Percentiles rank a stretch among this genome's conserved stretches.
Evolutionary conservation across 345 rosid genomes (phyloP).

Genomic region (Gossypioides kirkii): DNA sequence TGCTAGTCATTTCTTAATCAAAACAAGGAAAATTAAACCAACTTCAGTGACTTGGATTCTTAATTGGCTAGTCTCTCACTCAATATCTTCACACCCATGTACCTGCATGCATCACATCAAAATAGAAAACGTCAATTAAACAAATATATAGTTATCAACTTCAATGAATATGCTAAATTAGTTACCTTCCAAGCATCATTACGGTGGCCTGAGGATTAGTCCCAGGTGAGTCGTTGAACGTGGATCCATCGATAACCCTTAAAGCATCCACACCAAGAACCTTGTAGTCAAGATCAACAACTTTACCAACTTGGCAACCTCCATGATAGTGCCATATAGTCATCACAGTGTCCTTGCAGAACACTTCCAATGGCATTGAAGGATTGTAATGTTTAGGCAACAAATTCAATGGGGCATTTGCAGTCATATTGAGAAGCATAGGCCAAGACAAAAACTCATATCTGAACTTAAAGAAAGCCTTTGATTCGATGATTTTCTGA

Average conservation of each 20-base stretch:
- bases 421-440: slow-evolving; percentile 42
- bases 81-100: slow-evolving; percentile 49
- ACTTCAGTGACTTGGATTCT: not conserved
- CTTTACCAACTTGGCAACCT: slow-evolving; percentile 81
- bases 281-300: slow-evolving; percentile 66
- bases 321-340: slow-evolving; percentile 97
- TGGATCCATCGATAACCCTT: slow-evolving; percentile 81
- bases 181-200: slow-evolving; percentile 97
- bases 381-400: slow-evolving; percentile 51
- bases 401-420: slow-evolving; percentile 55
- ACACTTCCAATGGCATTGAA: slow-evolving; percentile 59
- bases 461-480: slow-evolving; percentile 39
- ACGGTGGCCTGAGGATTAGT: slow-evolving; percentile 97
- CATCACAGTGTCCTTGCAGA: slow-evolving; percentile 73
- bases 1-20: not conserved
- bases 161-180: not conserved
- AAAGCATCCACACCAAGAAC: slow-evolving; percentile 57
- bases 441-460: slow-evolving; percentile 29
- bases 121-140: not conserved
- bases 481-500: slow-evolving; percentile 45
- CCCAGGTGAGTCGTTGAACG: slow-evolving; percentile 67
- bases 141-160: not conserved
- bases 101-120: slow-evolving; percentile 38
- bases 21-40: not conserved
- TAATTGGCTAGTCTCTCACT: slow-evolving; percentile 35